Evolutionary conservation across 352 stramenopile genomes (phyloP).

Genomic region (Phytophthora fragariae): DNA sequence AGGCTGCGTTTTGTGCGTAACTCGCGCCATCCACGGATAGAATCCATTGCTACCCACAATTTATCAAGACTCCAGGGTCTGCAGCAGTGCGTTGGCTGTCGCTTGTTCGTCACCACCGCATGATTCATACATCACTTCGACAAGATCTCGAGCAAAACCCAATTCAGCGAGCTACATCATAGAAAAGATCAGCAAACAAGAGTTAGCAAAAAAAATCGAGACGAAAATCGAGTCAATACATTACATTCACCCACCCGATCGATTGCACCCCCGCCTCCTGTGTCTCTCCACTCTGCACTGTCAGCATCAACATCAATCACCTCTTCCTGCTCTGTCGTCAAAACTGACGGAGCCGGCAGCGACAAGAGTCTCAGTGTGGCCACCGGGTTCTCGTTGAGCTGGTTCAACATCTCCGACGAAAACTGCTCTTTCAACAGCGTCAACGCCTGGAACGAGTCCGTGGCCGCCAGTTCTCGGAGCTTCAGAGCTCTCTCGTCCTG

Average conservation of each 20-base stretch:
- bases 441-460: constrained; percentile 57
- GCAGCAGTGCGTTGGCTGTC: constrained; percentile 60
- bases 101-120: constrained; percentile 64
- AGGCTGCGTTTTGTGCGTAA: background rate
- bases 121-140: constrained; percentile 64
- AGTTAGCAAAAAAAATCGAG: background rate
- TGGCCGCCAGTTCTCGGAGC: constrained; percentile 38
- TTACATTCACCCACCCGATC: constrained; percentile 43
- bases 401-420: constrained; percentile 38
- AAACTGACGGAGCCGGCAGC: constrained; percentile 10
- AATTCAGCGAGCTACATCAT: constrained; percentile 58
- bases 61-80: constrained; percentile 51
- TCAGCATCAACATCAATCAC: constrained; percentile 20
- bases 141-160: constrained; percentile 66
- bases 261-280: background rate
- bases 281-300: background rate
- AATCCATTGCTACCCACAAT: background rate
- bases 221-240: background rate
- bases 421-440: constrained; percentile 61
- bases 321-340: background rate
- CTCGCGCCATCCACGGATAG: background rate
- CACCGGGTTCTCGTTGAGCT: constrained; percentile 59
- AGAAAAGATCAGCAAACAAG: constrained; percentile 5
- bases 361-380: constrained; percentile 47
- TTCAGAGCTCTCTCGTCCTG: constrained; percentile 34